A percentile compares a stretch with the other conserved stretches of the same genome.
These are phyloP conservation scores for Candida manassasensis DNA, from an alignment of 805 yeast species.

Conservation along the genomic window DNA sequence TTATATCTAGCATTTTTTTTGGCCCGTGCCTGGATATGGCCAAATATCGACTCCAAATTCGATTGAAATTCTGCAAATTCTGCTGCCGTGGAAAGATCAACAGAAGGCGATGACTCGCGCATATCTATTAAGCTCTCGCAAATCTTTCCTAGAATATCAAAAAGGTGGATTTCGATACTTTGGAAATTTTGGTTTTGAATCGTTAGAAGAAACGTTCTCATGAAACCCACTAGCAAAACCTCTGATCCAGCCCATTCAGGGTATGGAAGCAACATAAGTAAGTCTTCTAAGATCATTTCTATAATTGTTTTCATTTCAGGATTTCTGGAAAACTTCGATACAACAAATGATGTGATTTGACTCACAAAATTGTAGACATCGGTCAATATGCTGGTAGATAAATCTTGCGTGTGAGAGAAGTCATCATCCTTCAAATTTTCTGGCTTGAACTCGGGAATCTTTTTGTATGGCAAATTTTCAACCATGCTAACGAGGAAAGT, in stretches of 20 bases:
- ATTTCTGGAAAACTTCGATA: constrained; percentile 13
- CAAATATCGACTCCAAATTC: background rate
- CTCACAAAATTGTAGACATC: constrained; percentile 13
- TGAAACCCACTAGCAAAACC: constrained; percentile 40
- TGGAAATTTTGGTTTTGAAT: constrained; percentile 36
- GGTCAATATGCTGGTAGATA: background rate
- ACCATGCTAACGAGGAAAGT: constrained; percentile 35
- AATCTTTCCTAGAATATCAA: constrained; percentile 60
- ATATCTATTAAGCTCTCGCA: constrained; percentile 47
- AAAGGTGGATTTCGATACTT: constrained; percentile 45
- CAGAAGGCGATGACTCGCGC: constrained; percentile 7
- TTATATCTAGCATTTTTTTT: constrained; percentile 8
- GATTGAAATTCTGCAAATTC: background rate
- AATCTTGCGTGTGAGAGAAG: background rate
- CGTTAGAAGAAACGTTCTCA: constrained; percentile 38
- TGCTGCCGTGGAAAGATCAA: background rate
- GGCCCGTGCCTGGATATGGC: constrained; percentile 12
- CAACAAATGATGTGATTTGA: constrained; percentile 23
- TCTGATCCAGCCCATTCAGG: constrained; percentile 68
- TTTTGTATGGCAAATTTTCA: constrained; percentile 2
- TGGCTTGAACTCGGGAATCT: constrained; percentile 6
- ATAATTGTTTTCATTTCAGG: constrained; percentile 36
- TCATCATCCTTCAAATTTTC: constrained; percentile 2
- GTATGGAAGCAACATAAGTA: constrained; percentile 41
- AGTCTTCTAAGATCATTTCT: constrained; percentile 55